Base-by-base conservation (phyloP, 2,329 filamentous ascomycete genomes). In the Claviceps sp. region DNA sequence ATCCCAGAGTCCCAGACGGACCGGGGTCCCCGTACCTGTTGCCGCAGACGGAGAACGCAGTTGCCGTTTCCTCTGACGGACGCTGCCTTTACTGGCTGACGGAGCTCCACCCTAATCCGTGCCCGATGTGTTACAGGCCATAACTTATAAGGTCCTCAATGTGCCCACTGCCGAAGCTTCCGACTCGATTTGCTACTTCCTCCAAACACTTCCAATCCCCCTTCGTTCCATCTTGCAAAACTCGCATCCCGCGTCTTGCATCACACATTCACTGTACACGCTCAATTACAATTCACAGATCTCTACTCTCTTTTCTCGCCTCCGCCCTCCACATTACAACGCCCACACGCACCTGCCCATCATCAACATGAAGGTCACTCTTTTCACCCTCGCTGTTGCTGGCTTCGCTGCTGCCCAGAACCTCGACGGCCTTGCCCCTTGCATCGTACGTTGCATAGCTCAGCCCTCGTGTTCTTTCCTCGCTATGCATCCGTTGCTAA, bases 301-400 rank as follows among this genome's bases (percentile, higher is more conserved):
- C 30, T 34, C 30, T 34, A 11, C 30, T 20, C 40, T 22, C 20
- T 3, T 22, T 6, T 11, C 5, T 13, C n/a, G 18, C 13, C 7
- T 42, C 8, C 5, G 8, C n/a, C 4, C 40, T 20, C 18, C 8
- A 42, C 52, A 43, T n/a, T 14, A 37, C 18, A 38, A 44, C 14
- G 16, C 22, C 22, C 14, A 37, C 18, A 14, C 24, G 30, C 9
- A 34, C 30, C 30, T 34, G 9, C 9, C 8, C 30, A 34, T 42
- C 1, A 37, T 55, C 63, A 71, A 58, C 20, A 73, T 73, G 71
- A 73, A 72, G 70, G 57, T 62, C 57, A 50, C 63, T 44, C 54
- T 67, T 42, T 55, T 67, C 52, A 50, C 67, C 50, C 55, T 67
- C 49, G 65, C 63, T 53, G 57, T 60, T 41, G 63, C 61, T 48